Conservation (phyloP, 345 rosid species). For the Crucihimalaya himalaica region DNA sequence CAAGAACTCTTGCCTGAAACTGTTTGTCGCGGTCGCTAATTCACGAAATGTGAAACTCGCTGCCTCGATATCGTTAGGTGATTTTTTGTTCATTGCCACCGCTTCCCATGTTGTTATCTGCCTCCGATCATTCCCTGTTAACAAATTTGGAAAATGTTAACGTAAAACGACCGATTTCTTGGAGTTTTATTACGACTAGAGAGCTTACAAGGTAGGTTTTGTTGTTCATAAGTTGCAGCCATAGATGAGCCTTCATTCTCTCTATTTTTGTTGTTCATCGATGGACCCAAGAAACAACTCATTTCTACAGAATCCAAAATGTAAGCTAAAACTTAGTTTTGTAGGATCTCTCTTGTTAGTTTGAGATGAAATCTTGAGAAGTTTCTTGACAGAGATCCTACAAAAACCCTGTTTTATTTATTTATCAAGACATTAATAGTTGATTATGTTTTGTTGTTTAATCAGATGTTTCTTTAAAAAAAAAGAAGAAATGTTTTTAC, state of each 20-base stretch:
- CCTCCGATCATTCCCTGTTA: slow-evolving; percentile 1
- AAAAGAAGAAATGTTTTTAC: neutral
- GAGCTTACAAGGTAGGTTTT: slow-evolving; percentile 3
- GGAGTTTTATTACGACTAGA: neutral
- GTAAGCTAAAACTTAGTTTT: slow-evolving; percentile 8
- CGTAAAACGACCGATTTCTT: neutral
- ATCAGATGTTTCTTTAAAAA: neutral
- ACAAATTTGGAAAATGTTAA: neutral
- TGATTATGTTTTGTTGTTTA: neutral
- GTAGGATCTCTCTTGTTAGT: neutral
- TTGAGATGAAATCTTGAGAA: neutral
- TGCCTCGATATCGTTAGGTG: slow-evolving; percentile 46
- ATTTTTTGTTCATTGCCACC: slow-evolving; percentile 27
- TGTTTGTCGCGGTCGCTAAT: slow-evolving; percentile 75
- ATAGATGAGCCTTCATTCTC: slow-evolving; percentile 21
- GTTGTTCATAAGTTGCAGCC: slow-evolving; percentile 4
- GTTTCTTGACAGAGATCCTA: slow-evolving; percentile 3
- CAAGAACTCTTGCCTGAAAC: slow-evolving; percentile 72
- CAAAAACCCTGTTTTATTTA: slow-evolving; percentile 4
- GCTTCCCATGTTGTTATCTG: neutral
- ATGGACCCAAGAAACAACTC: slow-evolving; percentile 31
- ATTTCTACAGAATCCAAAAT: slow-evolving; percentile 1
- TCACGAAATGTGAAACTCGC: slow-evolving; percentile 77
- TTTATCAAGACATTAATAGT: neutral
- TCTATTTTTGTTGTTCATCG: slow-evolving; percentile 18